A percentile compares a stretch with the other conserved stretches of the same genome.
Conservation (phyloP, 1,139 yeast species). For the Protomyces arabidopsidicola region DNA sequence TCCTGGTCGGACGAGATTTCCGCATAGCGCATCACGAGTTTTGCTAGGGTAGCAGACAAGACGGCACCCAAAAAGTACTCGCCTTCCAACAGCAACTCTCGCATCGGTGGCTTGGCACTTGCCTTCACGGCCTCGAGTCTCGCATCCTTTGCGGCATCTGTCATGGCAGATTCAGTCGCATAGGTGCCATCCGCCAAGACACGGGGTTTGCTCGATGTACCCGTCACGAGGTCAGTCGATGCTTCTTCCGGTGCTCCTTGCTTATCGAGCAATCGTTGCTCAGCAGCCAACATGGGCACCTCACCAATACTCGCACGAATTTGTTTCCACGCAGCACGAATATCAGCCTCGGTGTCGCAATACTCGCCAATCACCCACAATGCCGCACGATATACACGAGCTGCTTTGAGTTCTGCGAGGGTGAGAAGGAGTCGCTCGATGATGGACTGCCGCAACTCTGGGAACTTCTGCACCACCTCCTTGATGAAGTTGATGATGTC, state of each 20-base stretch:
- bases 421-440: slow-evolving; percentile 60
- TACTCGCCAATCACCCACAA: slow-evolving; percentile 97
- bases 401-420: slow-evolving; percentile 68
- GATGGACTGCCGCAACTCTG: slow-evolving; percentile 66
- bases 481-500: slow-evolving; percentile 86
- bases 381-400: slow-evolving; percentile 89
- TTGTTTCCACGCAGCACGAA: slow-evolving; percentile 81
- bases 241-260: slow-evolving; percentile 38
- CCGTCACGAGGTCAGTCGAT: slow-evolving; percentile 33
- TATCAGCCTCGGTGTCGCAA: slow-evolving; percentile 61
- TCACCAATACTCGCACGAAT: slow-evolving; percentile 83
- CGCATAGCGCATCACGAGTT: slow-evolving; percentile 74
- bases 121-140: slow-evolving; percentile 36
- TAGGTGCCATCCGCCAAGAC: slow-evolving; percentile 97
- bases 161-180: slow-evolving; percentile 87
- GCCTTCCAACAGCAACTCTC: slow-evolving; percentile 77
- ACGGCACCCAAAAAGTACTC: slow-evolving; percentile 90
- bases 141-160: slow-evolving; percentile 39
- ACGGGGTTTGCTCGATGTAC: slow-evolving; percentile 51
- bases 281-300: slow-evolving; percentile 79
- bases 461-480: slow-evolving; percentile 90
- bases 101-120: slow-evolving; percentile 59
- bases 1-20: slow-evolving; percentile 50
- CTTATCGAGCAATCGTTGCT: slow-evolving; percentile 46
- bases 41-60: slow-evolving; percentile 80